These are phyloP conservation scores for Tympanopsis confertula DNA, from an alignment of 2,329 filamentous ascomycete species.

Conservation along the genomic window DNA sequence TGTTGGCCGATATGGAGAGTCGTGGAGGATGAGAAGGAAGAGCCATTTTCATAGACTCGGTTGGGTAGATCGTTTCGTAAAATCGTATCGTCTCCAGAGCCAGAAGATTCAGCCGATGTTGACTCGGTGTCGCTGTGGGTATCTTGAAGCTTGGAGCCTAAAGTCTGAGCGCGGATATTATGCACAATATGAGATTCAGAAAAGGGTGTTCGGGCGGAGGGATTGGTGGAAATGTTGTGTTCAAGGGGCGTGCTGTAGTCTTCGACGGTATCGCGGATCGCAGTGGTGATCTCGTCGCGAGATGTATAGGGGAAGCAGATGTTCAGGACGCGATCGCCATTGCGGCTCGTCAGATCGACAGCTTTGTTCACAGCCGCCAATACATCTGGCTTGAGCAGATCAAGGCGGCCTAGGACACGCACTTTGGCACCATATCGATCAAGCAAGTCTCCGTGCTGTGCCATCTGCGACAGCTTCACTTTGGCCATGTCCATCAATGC, in stretches of 20 bases:
- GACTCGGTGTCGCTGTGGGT: constrained; percentile 5
- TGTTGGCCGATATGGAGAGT: constrained; percentile 12
- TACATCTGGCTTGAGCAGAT: constrained; percentile 56
- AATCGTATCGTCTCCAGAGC: constrained; percentile 18
- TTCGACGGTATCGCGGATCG: constrained; percentile 54
- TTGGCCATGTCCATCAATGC: constrained; percentile 70
- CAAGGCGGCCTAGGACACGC: constrained; percentile 52
- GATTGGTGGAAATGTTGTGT: constrained; percentile 10
- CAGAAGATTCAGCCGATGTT: constrained; percentile 10
- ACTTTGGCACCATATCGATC: constrained; percentile 61
- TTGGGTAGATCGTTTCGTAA: constrained; percentile 23
- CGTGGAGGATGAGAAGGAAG: constrained; percentile 19
- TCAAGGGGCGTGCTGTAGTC: constrained; percentile 49
- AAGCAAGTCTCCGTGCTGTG: constrained; percentile 60
- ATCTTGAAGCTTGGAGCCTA: constrained; percentile 10
- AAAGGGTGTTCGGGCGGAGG: constrained; percentile 35
- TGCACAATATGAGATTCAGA: constrained; percentile 57
- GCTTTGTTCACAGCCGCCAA: constrained; percentile 56
- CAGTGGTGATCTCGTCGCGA: constrained; percentile 60
- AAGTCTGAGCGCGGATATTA: constrained; percentile 42
- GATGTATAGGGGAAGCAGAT: constrained; percentile 69
- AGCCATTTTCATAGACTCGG: constrained; percentile 13
- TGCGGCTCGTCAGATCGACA: constrained; percentile 54
- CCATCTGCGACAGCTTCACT: constrained; percentile 57
- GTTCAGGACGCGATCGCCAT: constrained; percentile 49